Evolutionary conservation across 106 monocot species (phyloP).

Genomic region (Dendrobium catenatum): DNA sequence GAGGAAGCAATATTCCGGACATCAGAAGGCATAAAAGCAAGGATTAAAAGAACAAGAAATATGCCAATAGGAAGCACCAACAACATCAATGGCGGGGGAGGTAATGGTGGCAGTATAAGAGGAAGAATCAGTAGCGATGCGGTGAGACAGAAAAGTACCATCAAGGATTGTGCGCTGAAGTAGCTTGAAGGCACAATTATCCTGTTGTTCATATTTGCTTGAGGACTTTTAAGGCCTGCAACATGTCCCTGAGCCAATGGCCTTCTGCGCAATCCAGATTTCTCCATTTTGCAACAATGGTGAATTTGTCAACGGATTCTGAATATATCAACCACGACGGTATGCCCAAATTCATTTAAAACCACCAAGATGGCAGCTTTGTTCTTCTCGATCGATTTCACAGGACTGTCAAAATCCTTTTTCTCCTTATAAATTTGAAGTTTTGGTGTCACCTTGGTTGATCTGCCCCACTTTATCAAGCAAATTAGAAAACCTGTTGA

Average conservation of each 20-base stretch:
- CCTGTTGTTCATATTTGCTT: background rate
- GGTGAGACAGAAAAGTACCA: slow-evolving; percentile 33
- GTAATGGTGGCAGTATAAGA: slow-evolving; percentile 42
- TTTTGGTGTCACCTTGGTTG: background rate
- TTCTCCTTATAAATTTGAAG: background rate
- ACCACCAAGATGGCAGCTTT: background rate
- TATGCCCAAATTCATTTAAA: background rate
- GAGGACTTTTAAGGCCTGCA: background rate
- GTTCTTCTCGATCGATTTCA: background rate
- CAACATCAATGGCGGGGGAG: slow-evolving; percentile 42
- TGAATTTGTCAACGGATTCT: background rate
- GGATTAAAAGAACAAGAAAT: slow-evolving; percentile 23
- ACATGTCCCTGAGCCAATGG: background rate
- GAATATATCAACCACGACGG: background rate
- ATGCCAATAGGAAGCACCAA: slow-evolving; percentile 46
- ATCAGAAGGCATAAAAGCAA: slow-evolving; percentile 40
- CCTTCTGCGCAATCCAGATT: background rate
- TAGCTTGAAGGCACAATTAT: background rate
- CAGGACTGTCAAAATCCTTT: background rate
- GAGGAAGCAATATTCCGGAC: slow-evolving; percentile 17
- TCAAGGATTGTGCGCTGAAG: slow-evolving; percentile 25
- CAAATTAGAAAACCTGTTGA: background rate
- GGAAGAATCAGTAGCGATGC: slow-evolving; percentile 44
- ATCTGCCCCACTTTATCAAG: background rate
- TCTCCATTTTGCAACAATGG: background rate